Evolutionary conservation across 2,329 filamentous ascomycete genomes (phyloP).

Genomic region (Sphaerulina populicola): DNA sequence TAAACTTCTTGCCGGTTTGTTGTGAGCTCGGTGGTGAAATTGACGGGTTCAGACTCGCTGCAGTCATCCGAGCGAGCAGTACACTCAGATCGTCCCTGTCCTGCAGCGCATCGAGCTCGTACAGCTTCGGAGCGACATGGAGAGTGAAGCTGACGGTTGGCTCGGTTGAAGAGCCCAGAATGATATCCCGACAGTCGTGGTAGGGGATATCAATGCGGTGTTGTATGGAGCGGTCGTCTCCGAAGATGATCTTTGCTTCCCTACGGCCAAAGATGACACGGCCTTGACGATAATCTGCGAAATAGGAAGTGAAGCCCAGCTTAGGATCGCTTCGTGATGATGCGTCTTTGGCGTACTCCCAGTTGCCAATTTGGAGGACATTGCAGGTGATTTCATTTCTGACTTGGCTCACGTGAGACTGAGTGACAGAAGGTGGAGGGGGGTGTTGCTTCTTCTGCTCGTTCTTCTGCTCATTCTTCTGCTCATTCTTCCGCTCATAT

Average conservation of each 20-base stretch:
- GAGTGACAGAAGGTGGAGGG: neutral
- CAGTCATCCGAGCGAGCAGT: neutral
- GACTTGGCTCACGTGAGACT: conserved; percentile 5
- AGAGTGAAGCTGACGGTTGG: conserved; percentile 36
- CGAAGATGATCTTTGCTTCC: conserved; percentile 25
- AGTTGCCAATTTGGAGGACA: conserved; percentile 38
- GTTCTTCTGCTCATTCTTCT: conserved; percentile 14
- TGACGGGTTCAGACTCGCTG: neutral
- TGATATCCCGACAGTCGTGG: conserved; percentile 35
- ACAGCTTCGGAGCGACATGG: conserved; percentile 35
- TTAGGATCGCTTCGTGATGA: conserved; percentile 4
- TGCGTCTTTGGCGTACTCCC: conserved; percentile 35
- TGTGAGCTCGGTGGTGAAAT: neutral
- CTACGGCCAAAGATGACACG: conserved; percentile 30
- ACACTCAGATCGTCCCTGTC: neutral
- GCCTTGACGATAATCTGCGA: conserved; percentile 36
- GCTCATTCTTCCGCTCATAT: conserved; percentile 15
- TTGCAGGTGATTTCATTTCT: conserved; percentile 30
- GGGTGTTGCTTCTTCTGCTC: conserved; percentile 1
- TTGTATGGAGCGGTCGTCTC: conserved; percentile 16
- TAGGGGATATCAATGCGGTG: conserved; percentile 39
- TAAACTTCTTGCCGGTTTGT: conserved; percentile 21
- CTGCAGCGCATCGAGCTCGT: conserved; percentile 18
- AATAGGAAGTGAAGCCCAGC: conserved; percentile 38
- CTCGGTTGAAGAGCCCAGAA: conserved; percentile 26